These are phyloP conservation scores for Staphylotrichum longicolle DNA, from an alignment of 495 filamentous ascomycete genomes.

Conservation along the genomic window DNA sequence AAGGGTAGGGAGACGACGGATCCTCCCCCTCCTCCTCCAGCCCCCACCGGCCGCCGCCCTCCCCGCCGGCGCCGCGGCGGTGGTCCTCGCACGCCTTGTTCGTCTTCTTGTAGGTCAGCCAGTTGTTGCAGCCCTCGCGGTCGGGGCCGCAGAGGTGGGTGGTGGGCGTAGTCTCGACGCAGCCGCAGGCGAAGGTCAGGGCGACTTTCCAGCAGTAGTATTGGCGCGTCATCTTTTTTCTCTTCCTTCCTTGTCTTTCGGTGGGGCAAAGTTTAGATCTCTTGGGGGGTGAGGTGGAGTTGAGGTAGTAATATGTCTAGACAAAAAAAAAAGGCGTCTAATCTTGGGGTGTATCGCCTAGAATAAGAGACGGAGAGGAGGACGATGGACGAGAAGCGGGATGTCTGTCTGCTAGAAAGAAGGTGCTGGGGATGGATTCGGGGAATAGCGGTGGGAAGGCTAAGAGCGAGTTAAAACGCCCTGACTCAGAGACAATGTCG, in stretches of 20 bases:
- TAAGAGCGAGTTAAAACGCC: too few species aligned
- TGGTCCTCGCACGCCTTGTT: conserved; percentile 29
- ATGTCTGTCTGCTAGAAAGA: too few species aligned
- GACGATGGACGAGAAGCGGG: not conserved
- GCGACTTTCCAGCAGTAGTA: conserved; percentile 32
- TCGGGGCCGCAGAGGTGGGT: conserved; percentile 24
- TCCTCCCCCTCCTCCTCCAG: too few species aligned
- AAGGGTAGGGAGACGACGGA: too few species aligned
- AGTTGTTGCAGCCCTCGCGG: conserved; percentile 24
- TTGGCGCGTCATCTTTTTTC: conserved; percentile 21
- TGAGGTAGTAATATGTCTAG: too few species aligned
- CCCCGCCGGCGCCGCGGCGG: not conserved
- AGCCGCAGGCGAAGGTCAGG: conserved; percentile 31
- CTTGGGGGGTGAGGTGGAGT: not conserved
- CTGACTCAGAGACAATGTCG: too few species aligned
- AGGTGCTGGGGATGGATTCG: too few species aligned
- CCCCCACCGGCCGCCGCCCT: too few species aligned
- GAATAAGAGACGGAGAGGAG: not conserved
- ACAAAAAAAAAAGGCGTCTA: too few species aligned
- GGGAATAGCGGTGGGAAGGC: too few species aligned
- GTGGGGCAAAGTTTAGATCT: not conserved
- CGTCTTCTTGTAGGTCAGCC: conserved; percentile 23
- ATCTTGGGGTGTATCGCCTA: too few species aligned
- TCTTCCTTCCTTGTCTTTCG: not conserved
- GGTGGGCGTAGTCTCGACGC: conserved; percentile 18